Conservation (phyloP, 2,329 filamentous ascomycete genomes). For the Dactylellina haptotyla region DNA sequence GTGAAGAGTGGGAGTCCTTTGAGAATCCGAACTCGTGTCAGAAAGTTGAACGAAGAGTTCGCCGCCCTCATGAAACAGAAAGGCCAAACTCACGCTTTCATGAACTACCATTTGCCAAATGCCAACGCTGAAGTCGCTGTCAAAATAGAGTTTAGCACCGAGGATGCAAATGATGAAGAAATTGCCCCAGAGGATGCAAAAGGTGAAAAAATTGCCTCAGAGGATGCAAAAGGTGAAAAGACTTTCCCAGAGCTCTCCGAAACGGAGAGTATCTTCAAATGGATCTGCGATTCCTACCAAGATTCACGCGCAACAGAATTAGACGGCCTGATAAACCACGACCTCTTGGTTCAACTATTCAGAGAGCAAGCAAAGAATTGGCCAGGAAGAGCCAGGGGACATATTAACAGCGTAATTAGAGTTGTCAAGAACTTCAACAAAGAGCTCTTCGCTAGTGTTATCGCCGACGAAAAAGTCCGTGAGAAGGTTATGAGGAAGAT, state of each 20-base stretch:
- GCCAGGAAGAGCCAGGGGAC: constrained; percentile 64
- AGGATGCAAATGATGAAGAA: not conserved
- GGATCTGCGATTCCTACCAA: constrained; percentile 63
- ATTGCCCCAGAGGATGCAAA: not conserved
- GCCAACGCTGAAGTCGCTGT: too few species aligned
- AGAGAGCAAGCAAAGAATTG: constrained; percentile 68
- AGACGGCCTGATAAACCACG: constrained; percentile 63
- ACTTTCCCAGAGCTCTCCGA: too few species aligned
- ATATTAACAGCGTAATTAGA: constrained; percentile 61
- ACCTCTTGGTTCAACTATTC: constrained; percentile 65
- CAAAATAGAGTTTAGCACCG: too few species aligned
- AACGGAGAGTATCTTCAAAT: constrained; percentile 65
- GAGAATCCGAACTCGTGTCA: constrained; percentile 56
- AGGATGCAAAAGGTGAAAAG: not conserved
- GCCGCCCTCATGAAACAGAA: constrained; percentile 56
- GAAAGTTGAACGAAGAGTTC: constrained; percentile 55
- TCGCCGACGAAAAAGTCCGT: constrained; percentile 63
- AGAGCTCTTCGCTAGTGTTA: constrained; percentile 62
- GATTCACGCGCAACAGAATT: constrained; percentile 68
- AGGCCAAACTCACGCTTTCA: constrained; percentile 58
- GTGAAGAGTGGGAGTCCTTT: constrained; percentile 59
- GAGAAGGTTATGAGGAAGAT: constrained; percentile 62
- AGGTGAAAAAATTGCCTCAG: constrained; percentile 27
- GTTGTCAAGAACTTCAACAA: constrained; percentile 61
- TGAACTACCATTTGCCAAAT: constrained; percentile 1